Conservation (phyloP, 2,329 filamentous ascomycete species). For the Metarhizium guizhouense region DNA sequence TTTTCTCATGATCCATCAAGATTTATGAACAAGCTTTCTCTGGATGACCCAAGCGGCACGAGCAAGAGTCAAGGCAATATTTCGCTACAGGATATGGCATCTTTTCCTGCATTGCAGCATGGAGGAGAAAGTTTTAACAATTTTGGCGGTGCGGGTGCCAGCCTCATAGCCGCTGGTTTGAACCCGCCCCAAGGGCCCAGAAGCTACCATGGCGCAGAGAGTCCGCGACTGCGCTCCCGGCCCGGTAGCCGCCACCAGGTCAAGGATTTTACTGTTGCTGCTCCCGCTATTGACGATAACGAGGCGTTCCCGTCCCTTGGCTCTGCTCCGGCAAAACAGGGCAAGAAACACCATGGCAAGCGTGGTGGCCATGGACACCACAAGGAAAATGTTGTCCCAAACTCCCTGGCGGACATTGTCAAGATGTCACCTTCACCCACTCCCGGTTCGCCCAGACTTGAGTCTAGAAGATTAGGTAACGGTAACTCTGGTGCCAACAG, state of each 20-base stretch:
- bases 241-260: constrained; percentile 68
- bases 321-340: constrained; percentile 62
- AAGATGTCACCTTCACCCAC: constrained; percentile 88
- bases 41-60: constrained; percentile 56
- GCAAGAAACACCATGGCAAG: constrained; percentile 91
- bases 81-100: constrained; percentile 73
- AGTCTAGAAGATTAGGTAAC: constrained; percentile 31
- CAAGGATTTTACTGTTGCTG: constrained; percentile 52
- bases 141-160: constrained; percentile 40
- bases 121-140: constrained; percentile 48
- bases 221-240: constrained; percentile 67
- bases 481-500: constrained; percentile 1
- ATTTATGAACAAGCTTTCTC: constrained; percentile 69
- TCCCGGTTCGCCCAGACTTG: constrained; percentile 50
- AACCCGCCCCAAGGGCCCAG: constrained; percentile 65
- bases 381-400: constrained; percentile 58
- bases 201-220: constrained; percentile 49
- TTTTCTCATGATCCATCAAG: constrained; percentile 94
- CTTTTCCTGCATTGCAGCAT: constrained; percentile 69
- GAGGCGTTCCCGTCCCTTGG: constrained; percentile 91
- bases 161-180: constrained; percentile 41
- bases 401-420: constrained; percentile 85
- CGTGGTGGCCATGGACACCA: constrained; percentile 71
- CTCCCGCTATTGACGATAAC: constrained; percentile 80
- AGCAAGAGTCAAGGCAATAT: constrained; percentile 58